Evolutionary conservation across 345 rosid genomes (phyloP), one percentile per base, ranked within the genome.

Genomic region (Clarkia xantiana): DNA sequence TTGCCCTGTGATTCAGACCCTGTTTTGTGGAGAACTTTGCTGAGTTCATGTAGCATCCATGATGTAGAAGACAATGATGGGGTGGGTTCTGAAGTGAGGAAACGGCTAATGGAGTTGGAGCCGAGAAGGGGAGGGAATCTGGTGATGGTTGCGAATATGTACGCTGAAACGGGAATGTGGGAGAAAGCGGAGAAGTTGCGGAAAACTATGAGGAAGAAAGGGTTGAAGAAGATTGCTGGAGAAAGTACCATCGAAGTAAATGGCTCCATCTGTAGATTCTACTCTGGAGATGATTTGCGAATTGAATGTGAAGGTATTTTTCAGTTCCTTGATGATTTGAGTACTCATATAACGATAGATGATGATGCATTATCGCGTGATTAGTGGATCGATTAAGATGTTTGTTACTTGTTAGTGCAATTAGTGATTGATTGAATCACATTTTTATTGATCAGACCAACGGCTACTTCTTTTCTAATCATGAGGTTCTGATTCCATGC

Each of bases 101-200:
- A 70, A 68, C 74, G 61, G 58, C 62, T 83, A 78, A 79, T 86
- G 17, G 73, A 79, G 50, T 40, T 79, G 53, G 96, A 86, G 65
- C 89, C 94, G 2, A 74, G 74, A 57, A 70, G 91, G 40, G 61
- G 81, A n/a, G 93, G 91, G 22, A 79, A 86, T 47, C 66, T 83
- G 22, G 78, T 86, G 62, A 77, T 90, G 25, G 70, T 75, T 54
- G 82, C 94, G 16, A 90, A 90, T 67, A 70, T 69, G 67, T 86
- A 69, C 57, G 88, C 89, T 36, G 91, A 72, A 58, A 73, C 71
- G 2, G 86, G 91, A 55, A 76, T 72, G 94, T 81, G 96, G 96
- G 82, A 86, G 3, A 72, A 66, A 55, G 97, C 81, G 14, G 80
- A 70, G 10, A 71, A 61, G 19, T 60, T 78, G 36, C 68, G 96